Evolutionary conservation across 768 basidiomycete genomes (phyloP).

Genomic region (Amylocystis lapponica): DNA sequence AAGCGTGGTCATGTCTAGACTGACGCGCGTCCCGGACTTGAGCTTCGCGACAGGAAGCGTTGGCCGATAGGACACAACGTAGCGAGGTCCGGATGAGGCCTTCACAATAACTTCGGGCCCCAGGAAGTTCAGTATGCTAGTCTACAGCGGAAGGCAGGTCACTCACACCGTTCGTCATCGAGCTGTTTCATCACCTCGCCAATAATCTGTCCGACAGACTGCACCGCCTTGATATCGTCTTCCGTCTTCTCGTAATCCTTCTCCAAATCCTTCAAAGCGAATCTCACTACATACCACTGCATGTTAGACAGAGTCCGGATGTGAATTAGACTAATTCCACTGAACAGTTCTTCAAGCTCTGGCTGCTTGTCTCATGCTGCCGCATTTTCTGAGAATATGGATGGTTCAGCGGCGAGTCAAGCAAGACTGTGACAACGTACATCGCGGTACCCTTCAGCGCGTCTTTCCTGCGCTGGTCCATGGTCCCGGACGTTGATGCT

Average conservation of each 20-base stretch:
- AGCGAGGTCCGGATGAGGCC: constrained; percentile 95
- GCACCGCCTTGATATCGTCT: constrained; percentile 98
- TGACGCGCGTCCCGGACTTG: constrained; percentile 91
- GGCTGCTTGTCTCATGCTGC: constrained; percentile 80
- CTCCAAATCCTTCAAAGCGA: constrained; percentile 85
- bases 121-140: not conserved
- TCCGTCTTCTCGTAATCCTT: constrained; percentile 92
- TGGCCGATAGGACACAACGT: constrained; percentile 95
- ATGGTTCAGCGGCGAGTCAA: constrained; percentile 5
- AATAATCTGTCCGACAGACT: constrained; percentile 98
- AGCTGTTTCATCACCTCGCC: constrained; percentile 99
- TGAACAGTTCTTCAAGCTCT: constrained; percentile 86
- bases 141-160: not conserved
- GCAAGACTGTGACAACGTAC: constrained; percentile 11
- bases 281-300: constrained; percentile 57
- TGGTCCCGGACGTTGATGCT: constrained; percentile 32
- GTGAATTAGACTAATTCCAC: constrained; percentile 22
- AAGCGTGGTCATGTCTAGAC: constrained; percentile 97
- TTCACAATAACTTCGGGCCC: constrained; percentile 93
- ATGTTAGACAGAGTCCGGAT: not conserved
- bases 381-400: constrained; percentile 86
- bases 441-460: constrained; percentile 75
- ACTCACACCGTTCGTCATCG: constrained; percentile 93
- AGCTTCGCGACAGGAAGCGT: constrained; percentile 88
- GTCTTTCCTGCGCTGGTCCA: constrained; percentile 70